Evolutionary conservation across 805 yeast species (phyloP), one percentile per base, ranked within the genome.

Genomic region (Saturnispora dispora): DNA sequence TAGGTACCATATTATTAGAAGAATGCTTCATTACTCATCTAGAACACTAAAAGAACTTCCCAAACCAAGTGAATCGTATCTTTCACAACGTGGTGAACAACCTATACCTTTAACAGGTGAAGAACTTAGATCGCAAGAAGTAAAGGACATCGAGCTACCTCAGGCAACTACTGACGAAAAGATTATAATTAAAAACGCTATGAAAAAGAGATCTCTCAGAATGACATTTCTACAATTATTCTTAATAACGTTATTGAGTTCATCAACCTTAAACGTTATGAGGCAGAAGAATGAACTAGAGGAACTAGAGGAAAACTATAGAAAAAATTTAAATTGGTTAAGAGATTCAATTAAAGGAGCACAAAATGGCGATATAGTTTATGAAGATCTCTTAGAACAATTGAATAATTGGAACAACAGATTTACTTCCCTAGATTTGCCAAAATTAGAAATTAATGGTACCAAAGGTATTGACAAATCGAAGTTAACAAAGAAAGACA

Each of bases 211-310:
- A 48, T 65, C 69, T 10, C 54, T 63, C 25, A 59, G 63, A 47
- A 65, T 65, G 65, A 63, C 67, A 13, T 49, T 64, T 17, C 61
- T 63, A 61, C 69, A 65, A 48, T 56, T 65, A 57, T 58, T 65
- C 35, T 50, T 66, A 9, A 54, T 66, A 23, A 63, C 65, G 5
- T 48, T 63, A 15, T 47, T 63, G 2, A 64, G 68, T 6, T 69
- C 80, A 2, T 72, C 72, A 4, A 77, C 74, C 4, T 68, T 77
- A 35, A 79, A 77, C 52, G 67, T 73, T 41, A 73, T 75, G 68
- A 65, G 72, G 46, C 72, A 67, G 51, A 65, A 75, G 43, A 74
- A 72, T 52, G 68, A 69, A 35, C 57, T 65, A n/a, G 81, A 76
- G 33, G 67, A 66, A 27, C 57, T 77, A 42, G 64, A 63, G 30